These are phyloP conservation scores for Nemania diffusa DNA, from an alignment of 2,329 filamentous ascomycete genomes.

Conservation along the genomic window DNA sequence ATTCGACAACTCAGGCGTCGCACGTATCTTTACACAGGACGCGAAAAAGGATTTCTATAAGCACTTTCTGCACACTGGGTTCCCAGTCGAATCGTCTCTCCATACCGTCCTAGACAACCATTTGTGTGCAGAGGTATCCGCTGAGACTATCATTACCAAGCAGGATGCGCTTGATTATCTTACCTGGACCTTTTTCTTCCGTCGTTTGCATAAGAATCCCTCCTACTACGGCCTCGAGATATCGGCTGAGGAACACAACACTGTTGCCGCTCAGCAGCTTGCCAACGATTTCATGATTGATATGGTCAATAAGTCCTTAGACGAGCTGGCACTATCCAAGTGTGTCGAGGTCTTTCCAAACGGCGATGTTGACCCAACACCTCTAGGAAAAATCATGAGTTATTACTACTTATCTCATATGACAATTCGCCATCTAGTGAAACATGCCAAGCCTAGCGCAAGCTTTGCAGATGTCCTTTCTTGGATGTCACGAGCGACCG, in stretches of 20 bases:
- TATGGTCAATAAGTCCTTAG: constrained; percentile 87
- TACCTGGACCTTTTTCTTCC: constrained; percentile 99
- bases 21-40: constrained; percentile 96
- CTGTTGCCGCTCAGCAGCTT: constrained; percentile 81
- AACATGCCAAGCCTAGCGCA: constrained; percentile 78
- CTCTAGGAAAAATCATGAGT: constrained; percentile 97
- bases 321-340: constrained; percentile 82
- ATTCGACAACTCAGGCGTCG: constrained; percentile 95
- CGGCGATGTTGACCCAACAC: constrained; percentile 88
- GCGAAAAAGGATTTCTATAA: constrained; percentile 99
- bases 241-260: constrained; percentile 90
- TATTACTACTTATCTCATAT: constrained; percentile 98
- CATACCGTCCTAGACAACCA: constrained; percentile 98
- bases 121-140: constrained; percentile 91
- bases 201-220: constrained; percentile 95
- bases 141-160: constrained; percentile 91
- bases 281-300: constrained; percentile 96
- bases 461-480: constrained; percentile 84
- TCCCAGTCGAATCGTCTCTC: constrained; percentile 94
- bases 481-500: constrained; percentile 93
- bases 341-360: constrained; percentile 87
- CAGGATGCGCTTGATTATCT: constrained; percentile 98
- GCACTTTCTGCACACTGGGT: constrained; percentile 97
- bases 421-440: constrained; percentile 86
- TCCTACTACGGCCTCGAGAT: constrained; percentile 98